Evolutionary conservation across 192 early-diverging fungal genomes (phyloP), one percentile per base, ranked within the genome.

Genomic region (Backusella sp.): DNA sequence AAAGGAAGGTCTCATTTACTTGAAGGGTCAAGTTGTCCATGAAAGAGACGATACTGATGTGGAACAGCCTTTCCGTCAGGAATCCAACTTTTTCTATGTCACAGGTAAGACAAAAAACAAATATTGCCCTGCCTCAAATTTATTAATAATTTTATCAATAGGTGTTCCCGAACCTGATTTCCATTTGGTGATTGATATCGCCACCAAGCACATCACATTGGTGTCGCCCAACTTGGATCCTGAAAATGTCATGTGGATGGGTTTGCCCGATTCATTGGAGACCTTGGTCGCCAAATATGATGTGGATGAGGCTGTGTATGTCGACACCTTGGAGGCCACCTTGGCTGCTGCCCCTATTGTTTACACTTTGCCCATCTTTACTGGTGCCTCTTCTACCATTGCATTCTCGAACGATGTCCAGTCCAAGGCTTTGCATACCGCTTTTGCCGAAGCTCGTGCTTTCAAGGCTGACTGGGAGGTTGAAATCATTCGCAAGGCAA

Each of bases 61-160:
- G 32, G 96, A 97, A 84, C 84, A 89, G 42, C 82, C 90, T 53
- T 97, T 97, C 82, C 88, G 93, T 74, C 96, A 97, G 72, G 94
- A 97, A 82, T 87, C 87, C 66, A 94, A 94, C 88, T 97, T 95
- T 68, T 90, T 90, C 77, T 98, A 96, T 79, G 86, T 96, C 19
- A 92, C 95, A 4, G 82, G 82, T 77, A 76, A 71, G n/a, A 73
- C 19, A 74, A 34, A 23, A 17, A 44, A 68, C 30, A 35, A 36
- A 44, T 6, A 9, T 34, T 30, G 23, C 14, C 26, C 35, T 35
- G n/a, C 41, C 53, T 62, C 72, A 39, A 68, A 32, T 32, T 32
- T 32, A 32, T 32, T 32, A 3, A 32, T 32, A 32, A 3, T 0
- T 3, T 32, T 32, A 32, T 32, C 2, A 32, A 3, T 3, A 82